Evolutionary conservation across 2,329 filamentous ascomycete genomes (phyloP).

Genomic region (Cytospora piceae): DNA sequence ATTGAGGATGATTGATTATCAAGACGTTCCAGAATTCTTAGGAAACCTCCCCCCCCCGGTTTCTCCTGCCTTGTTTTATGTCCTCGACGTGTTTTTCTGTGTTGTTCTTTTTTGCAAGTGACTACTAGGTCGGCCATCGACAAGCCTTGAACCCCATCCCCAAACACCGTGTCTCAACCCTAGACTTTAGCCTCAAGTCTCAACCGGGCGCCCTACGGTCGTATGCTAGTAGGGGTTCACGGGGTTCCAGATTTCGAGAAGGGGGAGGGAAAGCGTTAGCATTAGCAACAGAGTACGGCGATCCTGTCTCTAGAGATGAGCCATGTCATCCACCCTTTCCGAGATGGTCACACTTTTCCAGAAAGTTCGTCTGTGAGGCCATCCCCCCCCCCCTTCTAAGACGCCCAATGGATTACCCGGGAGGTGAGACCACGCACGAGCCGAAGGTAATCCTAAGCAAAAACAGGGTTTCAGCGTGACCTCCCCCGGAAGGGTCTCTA

Average conservation of each 20-base stretch:
- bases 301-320: constrained; percentile 6
- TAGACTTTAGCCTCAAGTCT: background rate
- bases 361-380: background rate
- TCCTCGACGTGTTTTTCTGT: background rate
- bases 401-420: background rate
- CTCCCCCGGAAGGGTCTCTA: background rate
- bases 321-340: background rate
- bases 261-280: background rate
- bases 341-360: background rate
- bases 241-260: background rate
- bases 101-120: background rate
- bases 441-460: too few species aligned
- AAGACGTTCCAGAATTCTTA: background rate
- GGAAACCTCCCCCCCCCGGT: background rate
- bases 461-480: too few species aligned
- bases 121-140: background rate
- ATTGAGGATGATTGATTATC: background rate
- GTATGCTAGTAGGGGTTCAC: constrained; percentile 3
- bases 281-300: constrained; percentile 1
- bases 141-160: background rate
- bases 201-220: constrained; percentile 13
- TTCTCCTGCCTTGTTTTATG: background rate
- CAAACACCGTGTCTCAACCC: background rate
- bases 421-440: background rate
- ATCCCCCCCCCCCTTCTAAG: background rate